phyloP scores from a whole-genome alignment of 2,329 filamentous ascomycete genomes.

The Trichophaea hybrida region DNA sequence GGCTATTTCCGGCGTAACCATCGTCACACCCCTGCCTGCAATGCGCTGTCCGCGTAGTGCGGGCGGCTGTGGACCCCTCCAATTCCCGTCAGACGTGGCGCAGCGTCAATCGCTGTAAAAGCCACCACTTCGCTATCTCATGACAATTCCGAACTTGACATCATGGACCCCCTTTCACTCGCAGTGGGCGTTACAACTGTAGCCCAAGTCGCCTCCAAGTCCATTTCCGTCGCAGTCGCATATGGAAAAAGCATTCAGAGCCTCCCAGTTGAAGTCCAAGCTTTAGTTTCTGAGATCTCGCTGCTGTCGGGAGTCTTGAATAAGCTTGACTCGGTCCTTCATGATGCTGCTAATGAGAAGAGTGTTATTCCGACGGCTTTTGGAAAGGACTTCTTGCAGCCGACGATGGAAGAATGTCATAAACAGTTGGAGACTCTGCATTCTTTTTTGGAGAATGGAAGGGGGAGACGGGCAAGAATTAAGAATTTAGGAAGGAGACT shows the following conservation, averaged over 20 bases:
- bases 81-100: too few species aligned
- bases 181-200: neutral
- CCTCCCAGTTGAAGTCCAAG: neutral
- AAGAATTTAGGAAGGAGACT: conserved; percentile 4
- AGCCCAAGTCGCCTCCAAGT: neutral
- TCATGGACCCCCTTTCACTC: neutral
- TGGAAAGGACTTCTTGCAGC: neutral
- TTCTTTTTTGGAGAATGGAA: neutral
- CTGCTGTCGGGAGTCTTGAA: neutral
- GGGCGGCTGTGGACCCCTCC: too few species aligned
- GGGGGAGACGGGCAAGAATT: neutral
- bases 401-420: neutral
- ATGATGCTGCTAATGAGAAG: neutral
- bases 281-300: neutral
- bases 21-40: too few species aligned
- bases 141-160: too few species aligned
- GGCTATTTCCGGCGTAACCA: too few species aligned
- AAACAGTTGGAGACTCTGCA: neutral
- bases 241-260: neutral
- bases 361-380: neutral
- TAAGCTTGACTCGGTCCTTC: neutral
- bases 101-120: too few species aligned
- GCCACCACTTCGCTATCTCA: too few species aligned
- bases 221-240: neutral
- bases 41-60: too few species aligned